Evolutionary conservation across 345 rosid species (phyloP).

Genomic region (Chamaenerion angustifolium): DNA sequence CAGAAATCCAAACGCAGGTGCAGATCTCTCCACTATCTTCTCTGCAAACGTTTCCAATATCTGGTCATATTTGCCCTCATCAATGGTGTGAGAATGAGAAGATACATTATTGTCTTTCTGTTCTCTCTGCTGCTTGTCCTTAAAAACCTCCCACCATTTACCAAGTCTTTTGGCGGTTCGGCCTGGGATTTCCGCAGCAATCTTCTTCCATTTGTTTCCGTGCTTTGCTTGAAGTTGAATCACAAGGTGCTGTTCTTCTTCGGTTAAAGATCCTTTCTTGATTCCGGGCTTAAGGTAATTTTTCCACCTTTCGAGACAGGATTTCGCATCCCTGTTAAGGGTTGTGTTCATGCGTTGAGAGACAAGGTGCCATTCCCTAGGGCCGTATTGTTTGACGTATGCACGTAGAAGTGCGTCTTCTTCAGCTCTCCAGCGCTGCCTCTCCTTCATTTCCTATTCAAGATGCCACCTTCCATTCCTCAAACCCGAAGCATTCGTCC

Average conservation of each 20-base stretch:
- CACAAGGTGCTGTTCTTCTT: slow-evolving; percentile 83
- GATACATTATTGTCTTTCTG: slow-evolving; percentile 59
- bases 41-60: slow-evolving; percentile 90
- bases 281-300: slow-evolving; percentile 96
- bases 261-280: slow-evolving; percentile 83
- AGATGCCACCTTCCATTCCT: slow-evolving; percentile 51
- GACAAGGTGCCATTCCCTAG: slow-evolving; percentile 90
- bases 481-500: slow-evolving; percentile 32
- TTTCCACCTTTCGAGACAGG: slow-evolving; percentile 91
- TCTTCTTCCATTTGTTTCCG: slow-evolving; percentile 99
- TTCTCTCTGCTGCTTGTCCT: slow-evolving; percentile 89
- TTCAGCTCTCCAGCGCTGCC: slow-evolving; percentile 99
- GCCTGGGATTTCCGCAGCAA: slow-evolving; percentile 91
- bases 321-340: slow-evolving; percentile 75
- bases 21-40: slow-evolving; percentile 64
- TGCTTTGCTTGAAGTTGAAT: slow-evolving; percentile 75
- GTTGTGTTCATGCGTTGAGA: slow-evolving; percentile 50
- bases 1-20: slow-evolving; percentile 38
- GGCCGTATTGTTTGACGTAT: slow-evolving; percentile 61
- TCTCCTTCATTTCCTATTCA: slow-evolving; percentile 88
- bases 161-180: slow-evolving; percentile 90
- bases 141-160: slow-evolving; percentile 99
- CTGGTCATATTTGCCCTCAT: slow-evolving; percentile 78
- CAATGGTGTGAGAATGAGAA: slow-evolving; percentile 57
- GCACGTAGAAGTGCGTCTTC: slow-evolving; percentile 80